Base-by-base conservation (phyloP, 1,284 basidiomycete genomes). In the Sphaerobolus stellatus region DNA sequence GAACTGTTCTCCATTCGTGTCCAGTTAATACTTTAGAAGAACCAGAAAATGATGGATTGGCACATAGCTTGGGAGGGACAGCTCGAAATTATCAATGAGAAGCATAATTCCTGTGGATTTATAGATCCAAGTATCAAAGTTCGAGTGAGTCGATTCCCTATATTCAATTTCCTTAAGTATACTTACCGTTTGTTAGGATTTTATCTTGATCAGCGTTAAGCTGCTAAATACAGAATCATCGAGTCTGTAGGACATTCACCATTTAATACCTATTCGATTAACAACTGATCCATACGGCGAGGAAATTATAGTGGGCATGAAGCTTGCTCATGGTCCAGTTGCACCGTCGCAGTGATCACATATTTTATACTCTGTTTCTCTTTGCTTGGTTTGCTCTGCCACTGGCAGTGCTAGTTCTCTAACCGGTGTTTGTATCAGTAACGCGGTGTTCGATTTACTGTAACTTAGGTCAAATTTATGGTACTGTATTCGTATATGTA, bases 101-200 rank as follows among this genome's bases (percentile, higher is more conserved):
- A 72, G 6, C 65, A 71, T 48, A 79, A 75, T 51, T 69, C 84
- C 13, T 72, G 77, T 16, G 83, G 81, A 0, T 89, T 89, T 68
- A 82, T 70, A 62, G 83, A 84, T 2, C 79, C 79, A 28, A 86
- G 85, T 4, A 70, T 89, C 30, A 77, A 71, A n/a, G 78, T 88
- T 41, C 80, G 80, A 75, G 86, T 86, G 61, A 54, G 64, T 48
- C 51, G 29, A 3, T 25, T 43, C 30, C 8, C n/a, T 40, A 6
- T 8, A 27, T 16, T 30, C 41, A 41, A 54, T 48, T 48, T 55
- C 33, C 57, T 45, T 31, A 16, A 49, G 20, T 14, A 18, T 31
- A 48, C n/a, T n/a, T 43, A 61, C 29, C 36, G 40, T 13, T 22
- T 41, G 46, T 9, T 56, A 88, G 83, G 87, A 89, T 61, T 86